Evolutionary conservation across 2,329 filamentous ascomycete species (phyloP), one percentile per base, ranked within the genome.

Genomic region (Thyridium curvatum): DNA sequence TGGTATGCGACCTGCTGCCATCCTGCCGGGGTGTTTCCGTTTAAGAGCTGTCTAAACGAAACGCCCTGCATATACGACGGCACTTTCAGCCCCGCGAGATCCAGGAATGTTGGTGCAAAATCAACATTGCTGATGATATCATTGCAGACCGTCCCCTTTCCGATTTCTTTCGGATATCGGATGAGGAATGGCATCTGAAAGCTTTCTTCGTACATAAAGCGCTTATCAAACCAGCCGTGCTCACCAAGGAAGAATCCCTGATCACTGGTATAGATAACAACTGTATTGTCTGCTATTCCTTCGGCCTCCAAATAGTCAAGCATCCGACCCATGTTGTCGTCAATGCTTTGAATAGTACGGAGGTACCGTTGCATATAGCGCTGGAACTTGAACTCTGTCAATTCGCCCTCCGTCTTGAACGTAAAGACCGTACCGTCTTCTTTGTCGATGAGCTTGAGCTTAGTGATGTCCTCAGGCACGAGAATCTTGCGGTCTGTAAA

Each of bases 201-300:
- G 12, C 58, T 64, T 50, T 76, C 69, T 43, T 77, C 71, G 51
- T 76, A 76, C 66, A 76, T 74, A 51, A 76, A 74, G 3, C 72
- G 65, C 53, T 76, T 76, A 50, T 75, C 72, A 46, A 74, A 75
- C 71, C 71, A 76, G 38, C 72, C 71, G 42, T 76, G 72, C 41
- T 76, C 72, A 7, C 71, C 71, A 0, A 76, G 63, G 51, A 75
- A 76, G 55, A 75, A 75, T 5, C 72, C 72, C 43, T 75, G 71
- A 44, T 74, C 71, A 0, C 68, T 72, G 0, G 67, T 73, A 43
- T 75, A 75, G 13, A 74, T 59, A 3, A 75, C 64, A 3, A 75
- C 52, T 0, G 71, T 75, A 45, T 73, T 64, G 1, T 70, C 55
- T 0, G 61, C 52, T 0, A 74, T 49, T 0, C 53, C 61, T 9